phyloP scores from a whole-genome alignment of 1,139 yeast species.

The Yamadazyma triangularis region DNA sequence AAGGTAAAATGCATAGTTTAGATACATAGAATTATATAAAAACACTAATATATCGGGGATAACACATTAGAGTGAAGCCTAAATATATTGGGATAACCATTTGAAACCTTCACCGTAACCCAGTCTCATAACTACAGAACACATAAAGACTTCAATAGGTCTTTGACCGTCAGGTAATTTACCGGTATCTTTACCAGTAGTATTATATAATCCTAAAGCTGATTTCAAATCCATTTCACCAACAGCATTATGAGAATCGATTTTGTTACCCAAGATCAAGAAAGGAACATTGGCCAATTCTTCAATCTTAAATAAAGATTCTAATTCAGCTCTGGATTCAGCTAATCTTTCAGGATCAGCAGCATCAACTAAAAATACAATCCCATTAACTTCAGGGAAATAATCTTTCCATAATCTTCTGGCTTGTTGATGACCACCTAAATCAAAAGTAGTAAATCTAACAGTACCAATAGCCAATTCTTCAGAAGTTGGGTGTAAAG shows the following conservation, averaged over 20 bases:
- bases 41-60: too few relatives aligned
- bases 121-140: constrained; percentile 94
- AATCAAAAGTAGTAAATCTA: constrained; percentile 94
- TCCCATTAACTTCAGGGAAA: constrained; percentile 98
- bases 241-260: constrained; percentile 90
- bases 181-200: constrained; percentile 80
- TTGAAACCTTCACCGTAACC: constrained; percentile 95
- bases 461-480: constrained; percentile 96
- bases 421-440: constrained; percentile 98
- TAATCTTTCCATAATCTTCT: constrained; percentile 99
- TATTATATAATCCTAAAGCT: constrained; percentile 77
- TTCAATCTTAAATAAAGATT: constrained; percentile 85
- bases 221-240: constrained; percentile 92
- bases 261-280: constrained; percentile 91
- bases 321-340: constrained; percentile 92
- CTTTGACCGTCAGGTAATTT: constrained; percentile 72
- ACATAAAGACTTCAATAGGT: constrained; percentile 96
- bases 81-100: constrained; percentile 94
- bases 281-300: constrained; percentile 89
- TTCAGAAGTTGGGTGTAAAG: constrained; percentile 97
- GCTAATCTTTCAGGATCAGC: constrained; percentile 95
- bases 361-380: constrained; percentile 93
- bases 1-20: too few relatives aligned
- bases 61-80: too few relatives aligned
- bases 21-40: too few relatives aligned